Evolutionary conservation across 2,329 filamentous ascomycete genomes (phyloP), one percentile per base, ranked within the genome.

Genomic region (Malbranchea zuffiana): DNA sequence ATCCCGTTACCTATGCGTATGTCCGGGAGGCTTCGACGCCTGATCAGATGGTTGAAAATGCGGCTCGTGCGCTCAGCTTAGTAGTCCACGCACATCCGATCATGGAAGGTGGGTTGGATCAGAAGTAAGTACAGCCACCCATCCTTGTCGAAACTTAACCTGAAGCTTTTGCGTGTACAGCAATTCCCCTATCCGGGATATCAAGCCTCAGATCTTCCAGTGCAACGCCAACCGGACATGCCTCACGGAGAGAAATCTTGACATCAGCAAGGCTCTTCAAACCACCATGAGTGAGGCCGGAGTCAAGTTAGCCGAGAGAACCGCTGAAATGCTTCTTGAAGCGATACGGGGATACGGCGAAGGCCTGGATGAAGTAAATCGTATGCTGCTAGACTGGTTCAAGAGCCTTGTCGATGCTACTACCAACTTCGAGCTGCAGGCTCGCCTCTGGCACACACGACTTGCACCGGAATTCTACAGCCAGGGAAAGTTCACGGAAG

Each of bases 381-480:
- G n/a, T n/a, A 32, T 18, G 19, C 35, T 38, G 16, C 13, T 32
- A 5, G 19, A 28, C 6, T 38, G 35, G 35, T 11, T 32, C 13
- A 38, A 32, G 20, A 15, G 15, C 20, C 28, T 38, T 17, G 13
- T 38, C 6, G 6, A 12, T 6, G 10, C 12, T 12, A 32, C 29
- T 6, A 19, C 15, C 5, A 32, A 12, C 7, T 11, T 26, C 6
- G 35, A 25, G n/a, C 13, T 38, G 4, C 35, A 38, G n/a, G 15
- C 35, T 3, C 35, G 35, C 12, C 35, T 38, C 5, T 38, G 28
- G 35, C 27, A 23, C 17, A 38, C 20, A 8, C 28, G 35, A 8
- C 35, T 38, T 38, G 28, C 35, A 15, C 21, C 26, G 10, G 35
- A 38, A 19, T 38, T 32, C 19, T 38, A 38, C 19, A 38, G 29